Evolutionary conservation across 1,139 yeast species (phyloP), one percentile per base, ranked within the genome.

Genomic region (Kazachstania sp.): DNA sequence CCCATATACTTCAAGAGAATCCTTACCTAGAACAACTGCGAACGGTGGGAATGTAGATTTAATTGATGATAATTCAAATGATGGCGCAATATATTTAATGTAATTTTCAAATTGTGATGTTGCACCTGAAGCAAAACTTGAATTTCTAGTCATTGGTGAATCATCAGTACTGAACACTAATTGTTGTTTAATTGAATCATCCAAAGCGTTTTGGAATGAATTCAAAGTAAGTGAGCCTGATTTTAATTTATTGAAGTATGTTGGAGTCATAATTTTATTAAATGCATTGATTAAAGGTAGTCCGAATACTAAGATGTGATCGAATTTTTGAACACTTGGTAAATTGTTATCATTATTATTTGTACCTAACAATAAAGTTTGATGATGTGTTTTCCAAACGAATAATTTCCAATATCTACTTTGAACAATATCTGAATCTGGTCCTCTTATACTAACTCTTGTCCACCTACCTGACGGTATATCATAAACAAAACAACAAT

Each of bases 301-400:
- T 37, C 82, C 76, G 8, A 82, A 78, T 3, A 81, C 71, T 9
- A 81, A 64, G 60, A 81, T 65, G 40, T 70, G 59, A 36, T 80
- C 79, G 61, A 83, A 83, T 56, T 71, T 80, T 50, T 84, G 75
- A 5, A 81, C 72, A 45, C 81, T 71, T 48, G 82, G 75, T 13
- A 77, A 68, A 15, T 77, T 70, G 37, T 68, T 67, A 4, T 78
- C 73, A 20, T 79, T 73, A 20, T 71, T 65, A 41, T 54, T 50
- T 6, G 71, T 63, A 0, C 87, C 92, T 48, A 78, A 61, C 44
- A 77, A 66, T 7, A 75, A 71, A 3, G 82, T 79, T 58, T 79
- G 80, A 59, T 83, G 90, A 63, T 83, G 92, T 1, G 88, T 81
- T 44, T 74, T 75, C 92, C 92, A 84, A 0, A 79, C 79, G 63